phyloP scores from a whole-genome alignment of 768 basidiomycete species.

The Gloeostereum incarnatum region DNA sequence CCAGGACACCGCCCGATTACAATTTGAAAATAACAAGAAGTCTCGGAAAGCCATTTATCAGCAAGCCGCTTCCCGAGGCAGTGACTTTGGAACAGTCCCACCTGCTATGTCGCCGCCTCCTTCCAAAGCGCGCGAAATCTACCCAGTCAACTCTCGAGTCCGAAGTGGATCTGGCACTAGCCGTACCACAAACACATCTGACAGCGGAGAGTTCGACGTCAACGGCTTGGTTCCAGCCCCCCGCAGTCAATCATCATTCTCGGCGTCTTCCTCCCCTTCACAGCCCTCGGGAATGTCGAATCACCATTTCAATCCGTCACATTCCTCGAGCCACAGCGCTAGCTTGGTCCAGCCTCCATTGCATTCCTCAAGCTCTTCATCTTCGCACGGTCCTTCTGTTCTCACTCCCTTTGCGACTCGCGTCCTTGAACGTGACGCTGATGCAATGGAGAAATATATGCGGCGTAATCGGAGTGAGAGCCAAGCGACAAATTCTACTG shows the following conservation, averaged over 20 bases:
- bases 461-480: constrained; percentile 78
- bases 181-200: constrained; percentile 67
- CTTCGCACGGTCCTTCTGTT: too few relatives aligned
- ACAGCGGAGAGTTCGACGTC: constrained; percentile 57
- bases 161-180: constrained; percentile 79
- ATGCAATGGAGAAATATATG: constrained; percentile 83
- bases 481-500: constrained; percentile 62
- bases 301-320: not conserved
- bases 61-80: constrained; percentile 61
- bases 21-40: constrained; percentile 75
- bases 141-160: constrained; percentile 40
- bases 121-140: constrained; percentile 30
- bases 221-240: constrained; percentile 27
- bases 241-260: constrained; percentile 43
- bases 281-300: constrained; percentile 32
- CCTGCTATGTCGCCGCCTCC: constrained; percentile 37
- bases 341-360: constrained; percentile 3
- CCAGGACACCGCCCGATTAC: constrained; percentile 70
- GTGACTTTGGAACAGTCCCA: constrained; percentile 43
- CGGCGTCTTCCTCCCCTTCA: constrained; percentile 54
- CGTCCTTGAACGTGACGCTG: constrained; percentile 77
- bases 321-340: constrained; percentile 2
- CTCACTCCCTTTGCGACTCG: constrained; percentile 74
- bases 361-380: constrained; percentile 24
- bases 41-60: constrained; percentile 61